phyloP scores from a whole-genome alignment of 2,329 filamentous ascomycete species.

The Apiospora pterosperma region DNA sequence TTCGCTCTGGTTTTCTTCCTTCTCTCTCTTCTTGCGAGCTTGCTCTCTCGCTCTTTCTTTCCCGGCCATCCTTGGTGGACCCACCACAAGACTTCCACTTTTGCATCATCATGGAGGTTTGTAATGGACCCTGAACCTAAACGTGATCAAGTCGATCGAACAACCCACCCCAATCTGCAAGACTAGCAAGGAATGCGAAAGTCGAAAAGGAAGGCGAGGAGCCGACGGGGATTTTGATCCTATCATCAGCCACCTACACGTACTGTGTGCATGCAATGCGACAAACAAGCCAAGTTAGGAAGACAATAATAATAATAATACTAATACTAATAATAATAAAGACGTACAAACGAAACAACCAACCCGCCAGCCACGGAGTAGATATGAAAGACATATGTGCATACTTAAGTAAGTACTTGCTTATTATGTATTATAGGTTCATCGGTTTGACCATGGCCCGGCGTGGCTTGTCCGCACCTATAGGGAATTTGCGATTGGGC shows the following conservation, averaged over 20 bases:
- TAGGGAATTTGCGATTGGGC: not conserved
- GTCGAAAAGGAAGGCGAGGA: constrained; percentile 9
- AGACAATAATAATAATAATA: constrained; percentile 15
- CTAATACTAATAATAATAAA: not conserved
- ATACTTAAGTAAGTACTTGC: not conserved
- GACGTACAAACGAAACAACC: not conserved
- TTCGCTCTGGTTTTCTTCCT: constrained; percentile 7
- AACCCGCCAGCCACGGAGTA: not conserved
- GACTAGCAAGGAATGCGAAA: constrained; percentile 1
- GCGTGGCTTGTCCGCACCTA: not conserved
- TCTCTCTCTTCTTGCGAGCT: constrained; percentile 10
- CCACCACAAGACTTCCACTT: constrained; percentile 1
- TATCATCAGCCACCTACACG: constrained; percentile 14
- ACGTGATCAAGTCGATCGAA: constrained; percentile 4
- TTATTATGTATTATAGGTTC: not conserved
- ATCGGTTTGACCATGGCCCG: not conserved
- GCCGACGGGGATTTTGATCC: constrained; percentile 17
- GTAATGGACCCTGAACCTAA: constrained; percentile 4
- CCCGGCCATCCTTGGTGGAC: not conserved
- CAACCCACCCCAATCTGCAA: constrained; percentile 5
- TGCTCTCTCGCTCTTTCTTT: constrained; percentile 5
- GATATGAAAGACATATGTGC: not conserved
- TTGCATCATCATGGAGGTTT: constrained; percentile 5
- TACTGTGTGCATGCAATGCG: not conserved
- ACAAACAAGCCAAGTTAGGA: constrained; percentile 15